Evolutionary conservation across 352 stramenopile genomes (phyloP), one percentile per base, ranked within the genome.

Genomic region (Phytophthora meadii): DNA sequence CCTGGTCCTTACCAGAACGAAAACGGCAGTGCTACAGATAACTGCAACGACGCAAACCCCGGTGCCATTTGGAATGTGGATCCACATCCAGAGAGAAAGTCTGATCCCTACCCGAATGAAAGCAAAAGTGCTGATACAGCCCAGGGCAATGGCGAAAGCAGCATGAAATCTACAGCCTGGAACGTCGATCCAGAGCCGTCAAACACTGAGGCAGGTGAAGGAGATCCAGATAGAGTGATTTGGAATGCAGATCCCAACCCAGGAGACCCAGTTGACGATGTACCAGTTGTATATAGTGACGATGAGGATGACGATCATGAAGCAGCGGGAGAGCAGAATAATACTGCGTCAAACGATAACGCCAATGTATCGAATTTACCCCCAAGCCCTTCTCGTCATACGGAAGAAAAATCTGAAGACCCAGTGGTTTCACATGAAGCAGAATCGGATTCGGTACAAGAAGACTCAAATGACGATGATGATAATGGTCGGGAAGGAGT

Each of bases 171-270:
- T 54, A 17, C 4, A 39, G 41, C 47, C 25, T 69, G 61, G 61
- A 64, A 69, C 41, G 54, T 37, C 39, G 46, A 70, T 46, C 62
- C 47, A 9, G 54, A 51, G 15, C 54, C 46, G 1, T 17, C 15
- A 39, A 28, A 7, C 17, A 42, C 15, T 28, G 53, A 58, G 17
- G 28, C 12, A 27, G 40, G 39, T 27, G 28, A 15, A 1, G 48
- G 10, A 19, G 34, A 30, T 27, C 24, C 14, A 0, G 48, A 53
- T 7, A 52, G 37, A 3, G 39, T 36, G 14, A 30, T 61, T 34
- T 70, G 66, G 66, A 74, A 74, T 59, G 25, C 41, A 42, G 49
- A 66, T 48, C 65, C 53, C 34, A 17, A 54, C 30, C 3, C 6
- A 17, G 39, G 15, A 48, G 27, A 11, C 10, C 22, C 54, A 32